Percentiles rank a stretch among this genome's conserved stretches.
These are phyloP conservation scores for Cordyceps tenuipes DNA, from an alignment of 2,329 filamentous ascomycete genomes.

Conservation along the genomic window DNA sequence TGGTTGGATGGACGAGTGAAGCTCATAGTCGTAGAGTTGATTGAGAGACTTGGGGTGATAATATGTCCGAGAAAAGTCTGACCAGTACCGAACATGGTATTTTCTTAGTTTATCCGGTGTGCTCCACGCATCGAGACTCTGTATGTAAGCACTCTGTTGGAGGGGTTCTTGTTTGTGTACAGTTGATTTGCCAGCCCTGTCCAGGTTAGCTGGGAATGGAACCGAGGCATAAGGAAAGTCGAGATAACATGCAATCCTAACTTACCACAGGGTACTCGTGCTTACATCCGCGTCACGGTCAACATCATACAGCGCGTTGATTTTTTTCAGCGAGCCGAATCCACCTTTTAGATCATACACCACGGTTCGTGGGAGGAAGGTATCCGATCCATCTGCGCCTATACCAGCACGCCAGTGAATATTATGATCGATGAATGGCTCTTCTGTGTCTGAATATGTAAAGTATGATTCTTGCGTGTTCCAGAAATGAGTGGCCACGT, in stretches of 20 bases:
- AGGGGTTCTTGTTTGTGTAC: constrained; percentile 63
- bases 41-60: constrained; percentile 84
- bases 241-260: background rate
- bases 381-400: constrained; percentile 77
- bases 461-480: constrained; percentile 94
- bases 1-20: constrained; percentile 70
- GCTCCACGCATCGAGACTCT: constrained; percentile 65
- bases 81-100: constrained; percentile 85
- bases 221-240: background rate
- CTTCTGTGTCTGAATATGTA: constrained; percentile 58
- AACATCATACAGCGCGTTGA: constrained; percentile 77
- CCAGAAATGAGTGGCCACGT: constrained; percentile 94
- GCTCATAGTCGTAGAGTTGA: constrained; percentile 79
- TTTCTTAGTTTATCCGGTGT: constrained; percentile 58
- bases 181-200: constrained; percentile 57
- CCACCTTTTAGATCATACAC: constrained; percentile 94
- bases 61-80: constrained; percentile 87
- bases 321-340: constrained; percentile 79
- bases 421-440: constrained; percentile 38
- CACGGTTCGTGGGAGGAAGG: constrained; percentile 82
- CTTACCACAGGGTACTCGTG: constrained; percentile 27
- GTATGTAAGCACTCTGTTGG: constrained; percentile 65
- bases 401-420: constrained; percentile 82
- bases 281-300: constrained; percentile 26
- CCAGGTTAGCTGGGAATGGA: background rate